These are phyloP conservation scores for Cytospora mali DNA, from an alignment of 2,329 filamentous ascomycete genomes.

Conservation along the genomic window DNA sequence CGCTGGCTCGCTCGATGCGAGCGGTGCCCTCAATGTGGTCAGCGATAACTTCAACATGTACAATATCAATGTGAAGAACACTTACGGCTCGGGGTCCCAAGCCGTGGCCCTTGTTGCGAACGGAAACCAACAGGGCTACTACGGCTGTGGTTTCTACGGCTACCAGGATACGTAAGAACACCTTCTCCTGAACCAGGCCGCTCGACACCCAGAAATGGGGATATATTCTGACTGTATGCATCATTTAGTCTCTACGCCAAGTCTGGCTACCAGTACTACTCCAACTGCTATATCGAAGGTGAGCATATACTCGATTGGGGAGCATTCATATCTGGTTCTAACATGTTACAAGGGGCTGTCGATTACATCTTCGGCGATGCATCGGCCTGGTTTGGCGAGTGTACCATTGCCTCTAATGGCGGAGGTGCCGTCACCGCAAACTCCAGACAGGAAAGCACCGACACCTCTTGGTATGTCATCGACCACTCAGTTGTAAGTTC, in stretches of 20 bases:
- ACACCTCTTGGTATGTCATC: slow-evolving; percentile 38
- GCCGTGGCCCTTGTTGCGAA: slow-evolving; percentile 37
- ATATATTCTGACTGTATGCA: not conserved
- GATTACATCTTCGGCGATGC: slow-evolving; percentile 42
- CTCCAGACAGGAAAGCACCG: slow-evolving; percentile 32
- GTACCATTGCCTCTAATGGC: slow-evolving; percentile 39
- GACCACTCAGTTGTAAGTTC: slow-evolving; percentile 33
- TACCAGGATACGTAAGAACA: slow-evolving; percentile 39
- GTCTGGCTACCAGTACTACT: slow-evolving; percentile 36
- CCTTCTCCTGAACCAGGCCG: not conserved
- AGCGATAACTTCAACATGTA: slow-evolving; percentile 38
- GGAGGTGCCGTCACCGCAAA: slow-evolving; percentile 38
- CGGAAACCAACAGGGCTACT: slow-evolving; percentile 38
- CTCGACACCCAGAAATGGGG: too few species aligned
- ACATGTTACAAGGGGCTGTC: slow-evolving; percentile 35
- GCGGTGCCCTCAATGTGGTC: slow-evolving; percentile 37
- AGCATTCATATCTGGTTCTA: slow-evolving; percentile 33
- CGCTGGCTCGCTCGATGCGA: slow-evolving; percentile 37
- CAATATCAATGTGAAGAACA: slow-evolving; percentile 41
- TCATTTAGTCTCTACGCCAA: slow-evolving; percentile 36
- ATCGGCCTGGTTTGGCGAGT: slow-evolving; percentile 34
- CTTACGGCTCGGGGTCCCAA: slow-evolving; percentile 38
- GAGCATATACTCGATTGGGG: slow-evolving; percentile 16
- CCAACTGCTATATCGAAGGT: slow-evolving; percentile 11
- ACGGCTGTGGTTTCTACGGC: slow-evolving; percentile 39